A percentile compares a stretch with the other conserved stretches of the same genome.
phyloP scores from a whole-genome alignment of 441 rosid species.

The Pelargonium cotyledonis region DNA sequence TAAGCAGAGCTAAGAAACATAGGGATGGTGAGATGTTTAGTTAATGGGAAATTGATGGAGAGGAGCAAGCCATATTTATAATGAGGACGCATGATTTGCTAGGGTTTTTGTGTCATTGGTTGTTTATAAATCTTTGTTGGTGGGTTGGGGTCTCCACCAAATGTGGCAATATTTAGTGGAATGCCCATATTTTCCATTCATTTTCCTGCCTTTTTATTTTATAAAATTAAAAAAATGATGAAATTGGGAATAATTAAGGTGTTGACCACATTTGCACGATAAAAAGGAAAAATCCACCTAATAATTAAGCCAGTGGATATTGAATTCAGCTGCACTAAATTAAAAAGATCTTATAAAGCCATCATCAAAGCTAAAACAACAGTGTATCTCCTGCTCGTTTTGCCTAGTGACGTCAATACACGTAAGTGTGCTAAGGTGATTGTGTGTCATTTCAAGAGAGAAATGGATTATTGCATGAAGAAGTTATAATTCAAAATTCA shows the following conservation, averaged over 20 bases:
- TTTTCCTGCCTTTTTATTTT: too few species aligned
- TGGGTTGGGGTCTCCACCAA: slow-evolving; percentile 4
- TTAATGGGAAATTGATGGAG: neutral
- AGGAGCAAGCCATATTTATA: slow-evolving; percentile 1
- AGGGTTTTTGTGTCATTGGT: neutral
- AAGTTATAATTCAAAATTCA: too few species aligned
- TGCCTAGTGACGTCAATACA: neutral
- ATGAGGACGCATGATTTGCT: too few species aligned
- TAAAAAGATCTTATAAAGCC: neutral
- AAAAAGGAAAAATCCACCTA: neutral
- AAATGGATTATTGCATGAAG: too few species aligned
- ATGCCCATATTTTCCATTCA: neutral
- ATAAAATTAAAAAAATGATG: too few species aligned
- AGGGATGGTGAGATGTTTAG: neutral
- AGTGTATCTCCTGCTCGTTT: neutral
- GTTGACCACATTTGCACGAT: neutral
- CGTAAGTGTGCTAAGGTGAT: neutral
- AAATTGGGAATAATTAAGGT: neutral
- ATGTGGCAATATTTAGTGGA: neutral
- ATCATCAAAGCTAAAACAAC: slow-evolving; percentile 1
- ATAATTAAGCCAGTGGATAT: neutral
- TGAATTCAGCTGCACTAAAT: neutral
- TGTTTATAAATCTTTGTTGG: neutral
- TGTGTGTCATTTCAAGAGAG: too few species aligned
- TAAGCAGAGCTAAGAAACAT: neutral